These are phyloP conservation scores for Wickerhamiella azyma DNA, from an alignment of 805 yeast genomes.

Conservation along the genomic window DNA sequence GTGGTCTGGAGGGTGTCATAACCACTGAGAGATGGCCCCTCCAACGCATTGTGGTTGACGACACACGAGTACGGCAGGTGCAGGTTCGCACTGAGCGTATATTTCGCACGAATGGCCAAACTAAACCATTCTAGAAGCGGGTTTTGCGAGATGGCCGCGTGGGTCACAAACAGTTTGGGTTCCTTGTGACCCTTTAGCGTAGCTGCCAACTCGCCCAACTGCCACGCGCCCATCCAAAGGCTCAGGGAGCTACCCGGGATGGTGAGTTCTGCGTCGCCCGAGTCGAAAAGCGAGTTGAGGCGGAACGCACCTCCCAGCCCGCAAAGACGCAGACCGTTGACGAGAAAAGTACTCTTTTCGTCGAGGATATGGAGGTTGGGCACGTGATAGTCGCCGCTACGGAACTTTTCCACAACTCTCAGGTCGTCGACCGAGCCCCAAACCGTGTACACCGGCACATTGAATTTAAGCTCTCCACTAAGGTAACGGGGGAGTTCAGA, in stretches of 20 bases:
- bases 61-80: conserved; percentile 60
- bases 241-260: conserved; percentile 55
- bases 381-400: conserved; percentile 37
- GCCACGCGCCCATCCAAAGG: conserved; percentile 60
- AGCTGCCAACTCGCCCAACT: conserved; percentile 50
- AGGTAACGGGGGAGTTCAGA: conserved; percentile 41
- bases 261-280: conserved; percentile 35
- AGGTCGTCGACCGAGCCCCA: conserved; percentile 69
- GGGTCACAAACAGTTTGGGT: conserved; percentile 46
- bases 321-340: conserved; percentile 40
- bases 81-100: conserved; percentile 56
- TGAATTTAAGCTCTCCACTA: conserved; percentile 30
- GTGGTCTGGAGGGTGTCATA: conserved; percentile 11
- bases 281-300: conserved; percentile 53
- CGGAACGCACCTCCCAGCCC: conserved; percentile 66
- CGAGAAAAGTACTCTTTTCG: conserved; percentile 36
- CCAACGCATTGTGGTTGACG: conserved; percentile 52
- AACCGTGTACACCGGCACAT: conserved; percentile 61
- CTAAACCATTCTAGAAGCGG: conserved; percentile 57
- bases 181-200: conserved; percentile 31
- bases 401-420: conserved; percentile 46
- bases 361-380: conserved; percentile 51
- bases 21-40: conserved; percentile 30
- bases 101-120: conserved; percentile 52
- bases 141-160: conserved; percentile 58